Conservation (phyloP, 2,329 filamentous ascomycete species). For the Cladosporium sphaerospermum region DNA sequence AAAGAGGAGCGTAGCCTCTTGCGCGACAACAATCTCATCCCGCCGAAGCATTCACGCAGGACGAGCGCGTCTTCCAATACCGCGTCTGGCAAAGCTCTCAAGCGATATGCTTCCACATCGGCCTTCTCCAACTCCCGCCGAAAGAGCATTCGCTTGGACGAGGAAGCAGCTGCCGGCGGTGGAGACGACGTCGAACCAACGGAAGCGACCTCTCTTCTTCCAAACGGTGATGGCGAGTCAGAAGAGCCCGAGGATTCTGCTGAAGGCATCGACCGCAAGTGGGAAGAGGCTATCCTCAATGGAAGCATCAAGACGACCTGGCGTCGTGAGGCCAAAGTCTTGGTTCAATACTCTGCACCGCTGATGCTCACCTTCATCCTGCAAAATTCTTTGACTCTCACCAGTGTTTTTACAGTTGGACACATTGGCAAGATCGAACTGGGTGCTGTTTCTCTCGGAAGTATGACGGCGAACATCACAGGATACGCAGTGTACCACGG, state of each 20-base stretch:
- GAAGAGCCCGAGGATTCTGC: constrained; percentile 43
- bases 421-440: constrained; percentile 45
- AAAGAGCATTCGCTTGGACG: constrained; percentile 17
- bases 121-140: constrained; percentile 11
- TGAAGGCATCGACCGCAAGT: constrained; percentile 63
- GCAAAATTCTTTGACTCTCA: constrained; percentile 44
- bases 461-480: constrained; percentile 45
- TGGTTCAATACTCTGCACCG: constrained; percentile 45
- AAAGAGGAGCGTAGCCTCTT: constrained; percentile 54
- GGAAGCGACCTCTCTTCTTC: constrained; percentile 46
- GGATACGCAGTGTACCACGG: constrained; percentile 48
- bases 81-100: constrained; percentile 12
- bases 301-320: constrained; percentile 84
- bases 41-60: constrained; percentile 42
- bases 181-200: constrained; percentile 18
- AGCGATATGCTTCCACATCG: constrained; percentile 20
- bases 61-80: constrained; percentile 16
- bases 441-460: constrained; percentile 42
- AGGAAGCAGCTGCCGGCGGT: constrained; percentile 14
- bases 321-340: constrained; percentile 79
- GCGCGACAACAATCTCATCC: constrained; percentile 54
- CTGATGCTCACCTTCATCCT: constrained; percentile 44
- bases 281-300: constrained; percentile 76
- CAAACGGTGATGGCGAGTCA: constrained; percentile 26
- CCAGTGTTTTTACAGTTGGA: constrained; percentile 44